phyloP scores from a whole-genome alignment of 2,329 filamentous ascomycete species.

The Lasiodiplodia sp. region DNA sequence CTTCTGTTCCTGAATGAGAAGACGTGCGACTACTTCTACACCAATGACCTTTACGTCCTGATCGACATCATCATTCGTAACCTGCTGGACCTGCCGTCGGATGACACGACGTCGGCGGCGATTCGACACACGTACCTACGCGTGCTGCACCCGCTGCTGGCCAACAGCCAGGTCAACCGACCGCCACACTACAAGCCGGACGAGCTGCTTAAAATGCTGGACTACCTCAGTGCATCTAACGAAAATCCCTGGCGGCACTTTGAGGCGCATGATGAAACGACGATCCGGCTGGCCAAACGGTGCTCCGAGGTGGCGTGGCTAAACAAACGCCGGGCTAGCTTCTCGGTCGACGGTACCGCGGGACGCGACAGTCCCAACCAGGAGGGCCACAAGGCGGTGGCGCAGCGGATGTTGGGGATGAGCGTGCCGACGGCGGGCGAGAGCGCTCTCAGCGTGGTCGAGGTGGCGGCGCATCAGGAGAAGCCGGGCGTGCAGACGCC shows the following conservation, averaged over 20 bases:
- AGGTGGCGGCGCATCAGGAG: constrained; percentile 49
- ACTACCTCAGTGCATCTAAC: constrained; percentile 70
- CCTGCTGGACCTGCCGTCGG: constrained; percentile 91
- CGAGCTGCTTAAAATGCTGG: constrained; percentile 79
- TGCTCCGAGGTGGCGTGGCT: constrained; percentile 78
- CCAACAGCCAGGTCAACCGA: constrained; percentile 87
- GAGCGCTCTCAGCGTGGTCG: constrained; percentile 48
- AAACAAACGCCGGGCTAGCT: constrained; percentile 33
- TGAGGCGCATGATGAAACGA: constrained; percentile 81
- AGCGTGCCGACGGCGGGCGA: constrained; percentile 45
- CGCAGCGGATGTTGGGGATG: constrained; percentile 49
- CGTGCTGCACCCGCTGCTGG: constrained; percentile 87
- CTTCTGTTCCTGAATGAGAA: constrained; percentile 90
- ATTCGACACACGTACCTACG: constrained; percentile 93
- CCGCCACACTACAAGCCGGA: constrained; percentile 91
- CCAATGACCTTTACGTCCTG: constrained; percentile 92
- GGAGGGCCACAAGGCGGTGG: constrained; percentile 47
- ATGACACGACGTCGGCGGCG: constrained; percentile 60
- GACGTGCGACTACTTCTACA: constrained; percentile 98
- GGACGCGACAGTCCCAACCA: constrained; percentile 32
- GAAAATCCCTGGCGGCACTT: constrained; percentile 65
- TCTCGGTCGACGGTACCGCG: constrained; percentile 6
- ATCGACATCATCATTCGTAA: constrained; percentile 97
- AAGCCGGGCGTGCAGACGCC: constrained; percentile 52
- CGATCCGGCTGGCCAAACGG: constrained; percentile 76